A percentile compares a stretch with the other conserved stretches of the same genome.
These are phyloP conservation scores for Lyophyllum atratum DNA, from an alignment of 768 basidiomycete species.

Conservation along the genomic window DNA sequence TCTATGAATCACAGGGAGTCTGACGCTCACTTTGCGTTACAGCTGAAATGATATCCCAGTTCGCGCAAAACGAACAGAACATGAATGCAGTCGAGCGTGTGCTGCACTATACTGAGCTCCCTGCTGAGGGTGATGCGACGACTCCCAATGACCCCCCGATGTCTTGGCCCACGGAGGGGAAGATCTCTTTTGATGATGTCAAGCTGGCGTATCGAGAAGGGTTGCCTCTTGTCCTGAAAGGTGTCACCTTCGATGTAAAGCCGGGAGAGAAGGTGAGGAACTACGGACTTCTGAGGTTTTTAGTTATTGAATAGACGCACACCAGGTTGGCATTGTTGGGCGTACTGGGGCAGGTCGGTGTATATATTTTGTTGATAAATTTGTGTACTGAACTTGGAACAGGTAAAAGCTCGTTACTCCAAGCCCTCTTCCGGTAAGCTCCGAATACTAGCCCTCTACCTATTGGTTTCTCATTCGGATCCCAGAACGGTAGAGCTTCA, in stretches of 20 bases:
- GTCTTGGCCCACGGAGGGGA: conserved; percentile 55
- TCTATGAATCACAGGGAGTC: background rate
- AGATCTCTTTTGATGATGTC: conserved; percentile 57
- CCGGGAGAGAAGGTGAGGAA: conserved; percentile 63
- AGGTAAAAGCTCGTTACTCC: conserved; percentile 60
- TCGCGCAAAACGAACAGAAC: conserved; percentile 65
- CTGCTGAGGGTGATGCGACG: conserved; percentile 47
- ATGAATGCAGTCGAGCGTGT: conserved; percentile 79
- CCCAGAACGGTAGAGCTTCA: conserved; percentile 60
- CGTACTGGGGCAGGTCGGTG: conserved; percentile 44
- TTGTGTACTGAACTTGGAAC: background rate
- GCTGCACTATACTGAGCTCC: conserved; percentile 64
- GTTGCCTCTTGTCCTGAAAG: conserved; percentile 65
- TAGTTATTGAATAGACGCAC: no score
- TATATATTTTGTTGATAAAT: background rate
- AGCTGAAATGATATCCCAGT: conserved; percentile 58
- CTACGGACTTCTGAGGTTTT: conserved; percentile 3
- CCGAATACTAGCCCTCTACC: background rate
- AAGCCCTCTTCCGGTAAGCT: conserved; percentile 54
- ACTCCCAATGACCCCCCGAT: conserved; percentile 47
- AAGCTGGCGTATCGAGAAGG: conserved; percentile 59
- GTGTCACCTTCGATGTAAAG: conserved; percentile 52
- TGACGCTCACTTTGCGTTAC: background rate
- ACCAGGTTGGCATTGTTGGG: conserved; percentile 48
- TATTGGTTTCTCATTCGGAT: background rate